phyloP scores from a whole-genome alignment of 2,329 filamentous ascomycete species.

The Nemania abortiva region DNA sequence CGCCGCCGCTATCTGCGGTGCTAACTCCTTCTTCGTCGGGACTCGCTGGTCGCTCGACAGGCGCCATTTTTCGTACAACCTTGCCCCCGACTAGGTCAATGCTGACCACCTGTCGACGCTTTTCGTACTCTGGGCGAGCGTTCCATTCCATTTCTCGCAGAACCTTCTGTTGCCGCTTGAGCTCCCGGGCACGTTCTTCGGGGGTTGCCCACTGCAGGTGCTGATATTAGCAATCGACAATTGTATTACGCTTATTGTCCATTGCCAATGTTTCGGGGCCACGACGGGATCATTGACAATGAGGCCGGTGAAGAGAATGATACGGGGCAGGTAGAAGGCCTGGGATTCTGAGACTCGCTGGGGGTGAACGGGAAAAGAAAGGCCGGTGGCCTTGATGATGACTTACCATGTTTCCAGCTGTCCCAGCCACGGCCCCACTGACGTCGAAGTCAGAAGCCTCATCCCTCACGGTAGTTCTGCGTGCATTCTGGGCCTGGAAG shows the following conservation, averaged over 20 bases:
- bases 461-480: conserved; percentile 85
- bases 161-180: conserved; percentile 87
- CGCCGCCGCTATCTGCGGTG: conserved; percentile 21
- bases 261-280: background rate
- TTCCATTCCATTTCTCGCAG: conserved; percentile 90
- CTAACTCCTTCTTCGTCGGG: conserved; percentile 61
- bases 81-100: conserved; percentile 84
- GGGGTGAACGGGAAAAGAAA: background rate
- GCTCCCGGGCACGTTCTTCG: conserved; percentile 81
- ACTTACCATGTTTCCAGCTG: conserved; percentile 67
- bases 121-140: conserved; percentile 87
- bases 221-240: background rate
- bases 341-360: background rate
- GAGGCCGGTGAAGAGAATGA: background rate
- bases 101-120: conserved; percentile 84
- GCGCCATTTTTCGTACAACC: conserved; percentile 78
- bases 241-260: background rate
- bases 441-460: conserved; percentile 78
- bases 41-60: conserved; percentile 68
- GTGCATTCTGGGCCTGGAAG: conserved; percentile 88
- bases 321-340: too few relatives aligned
- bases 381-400: too few relatives aligned
- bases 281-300: background rate
- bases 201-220: conserved; percentile 77
- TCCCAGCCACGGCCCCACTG: conserved; percentile 58